Percentiles rank a stretch among this genome's conserved stretches.
phyloP scores from a whole-genome alignment of 2,329 filamentous ascomycete genomes.

The Penicillium sp. region DNA sequence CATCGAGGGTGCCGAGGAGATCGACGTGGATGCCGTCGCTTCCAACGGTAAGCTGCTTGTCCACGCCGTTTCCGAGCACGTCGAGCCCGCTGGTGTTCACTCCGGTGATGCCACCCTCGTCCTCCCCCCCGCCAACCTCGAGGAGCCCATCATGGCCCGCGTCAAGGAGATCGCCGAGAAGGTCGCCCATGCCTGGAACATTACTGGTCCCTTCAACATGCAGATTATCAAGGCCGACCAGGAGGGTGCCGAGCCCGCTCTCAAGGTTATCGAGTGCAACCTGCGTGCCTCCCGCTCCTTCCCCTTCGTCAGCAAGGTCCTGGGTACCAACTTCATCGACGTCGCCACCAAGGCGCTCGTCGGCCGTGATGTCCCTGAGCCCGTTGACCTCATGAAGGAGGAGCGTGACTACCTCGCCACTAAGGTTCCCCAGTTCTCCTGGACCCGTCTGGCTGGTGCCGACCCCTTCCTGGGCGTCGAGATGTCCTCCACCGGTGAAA shows the following conservation, averaged over 20 bases:
- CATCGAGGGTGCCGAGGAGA: conserved; percentile 94
- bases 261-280: conserved; percentile 99
- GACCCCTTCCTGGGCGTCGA: conserved; percentile 98
- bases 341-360: conserved; percentile 89
- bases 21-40: conserved; percentile 92
- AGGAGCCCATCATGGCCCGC: conserved; percentile 72
- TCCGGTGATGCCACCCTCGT: conserved; percentile 95
- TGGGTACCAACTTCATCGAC: conserved; percentile 95
- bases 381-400: conserved; percentile 80
- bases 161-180: conserved; percentile 95
- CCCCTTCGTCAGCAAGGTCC: conserved; percentile 96
- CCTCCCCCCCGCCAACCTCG: conserved; percentile 78
- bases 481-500: conserved; percentile 95
- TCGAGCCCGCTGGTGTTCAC: conserved; percentile 96
- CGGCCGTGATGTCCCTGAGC: conserved; percentile 77
- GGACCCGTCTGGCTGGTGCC: conserved; percentile 94
- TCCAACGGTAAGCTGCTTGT: conserved; percentile 81
- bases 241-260: conserved; percentile 68
- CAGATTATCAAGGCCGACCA: conserved; percentile 94
- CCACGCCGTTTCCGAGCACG: conserved; percentile 91
- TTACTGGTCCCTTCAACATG: conserved; percentile 99
- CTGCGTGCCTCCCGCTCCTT: conserved; percentile 95
- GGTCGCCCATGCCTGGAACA: conserved; percentile 94
- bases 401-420: conserved; percentile 92
- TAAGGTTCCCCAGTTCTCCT: conserved; percentile 98